Percentiles rank a stretch among this genome's conserved stretches.
phyloP scores from a whole-genome alignment of 441 rosid genomes.

The Dalechampia spathulata region DNA sequence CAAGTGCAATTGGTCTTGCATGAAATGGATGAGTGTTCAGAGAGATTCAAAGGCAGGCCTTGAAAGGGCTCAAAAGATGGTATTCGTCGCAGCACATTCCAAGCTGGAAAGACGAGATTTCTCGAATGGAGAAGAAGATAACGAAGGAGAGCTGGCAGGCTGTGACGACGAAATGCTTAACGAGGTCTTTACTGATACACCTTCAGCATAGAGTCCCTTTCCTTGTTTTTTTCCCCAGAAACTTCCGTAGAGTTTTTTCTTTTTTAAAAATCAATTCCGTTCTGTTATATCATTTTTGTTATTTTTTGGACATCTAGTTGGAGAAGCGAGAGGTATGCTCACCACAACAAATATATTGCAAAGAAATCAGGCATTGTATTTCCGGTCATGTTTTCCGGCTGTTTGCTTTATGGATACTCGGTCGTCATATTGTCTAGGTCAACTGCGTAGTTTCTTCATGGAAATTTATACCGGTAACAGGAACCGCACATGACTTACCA shows the following conservation, averaged over 20 bases:
- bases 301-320: constrained; percentile 19
- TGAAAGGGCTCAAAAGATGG: constrained; percentile 82
- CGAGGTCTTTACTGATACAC: constrained; percentile 43
- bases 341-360: constrained; percentile 8
- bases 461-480: too few relatives aligned
- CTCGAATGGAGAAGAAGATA: constrained; percentile 59
- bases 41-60: constrained; percentile 52
- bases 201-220: constrained; percentile 43
- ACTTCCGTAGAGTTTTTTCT: constrained; percentile 30
- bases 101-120: constrained; percentile 72
- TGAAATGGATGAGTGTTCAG: constrained; percentile 59
- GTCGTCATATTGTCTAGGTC: too few relatives aligned
- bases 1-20: constrained; percentile 58
- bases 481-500: too few relatives aligned
- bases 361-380: constrained; percentile 22
- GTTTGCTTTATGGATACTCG: too few relatives aligned
- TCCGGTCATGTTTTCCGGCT: too few relatives aligned
- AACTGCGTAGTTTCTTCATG: too few relatives aligned
- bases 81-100: constrained; percentile 77
- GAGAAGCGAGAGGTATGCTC: constrained; percentile 21
- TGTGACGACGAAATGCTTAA: constrained; percentile 52
- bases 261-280: constrained; percentile 35
- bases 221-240: constrained; percentile 25
- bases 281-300: constrained; percentile 16
- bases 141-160: constrained; percentile 49